phyloP scores from a whole-genome alignment of 2,329 filamentous ascomycete species.

The Arthrobotrys megalospora region DNA sequence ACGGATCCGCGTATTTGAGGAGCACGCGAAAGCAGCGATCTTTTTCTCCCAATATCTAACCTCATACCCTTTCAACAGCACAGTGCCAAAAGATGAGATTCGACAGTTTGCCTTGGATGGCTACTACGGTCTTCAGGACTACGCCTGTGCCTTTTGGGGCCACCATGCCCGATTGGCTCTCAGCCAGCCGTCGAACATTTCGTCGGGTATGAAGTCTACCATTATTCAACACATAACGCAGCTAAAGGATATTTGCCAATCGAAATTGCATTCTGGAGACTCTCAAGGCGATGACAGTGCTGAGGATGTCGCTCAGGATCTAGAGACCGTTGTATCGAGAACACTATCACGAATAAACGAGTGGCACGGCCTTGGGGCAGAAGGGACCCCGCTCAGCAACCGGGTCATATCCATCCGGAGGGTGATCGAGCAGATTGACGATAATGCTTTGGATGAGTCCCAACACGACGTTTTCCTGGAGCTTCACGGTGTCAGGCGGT shows the following conservation, averaged over 20 bases:
- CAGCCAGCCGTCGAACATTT: neutral
- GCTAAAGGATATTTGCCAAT: neutral
- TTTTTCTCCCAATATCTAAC: slow-evolving; percentile 12
- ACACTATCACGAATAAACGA: neutral
- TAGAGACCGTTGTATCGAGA: too few species aligned
- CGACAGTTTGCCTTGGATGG: neutral
- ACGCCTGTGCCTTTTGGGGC: slow-evolving; percentile 14
- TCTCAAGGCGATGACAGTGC: neutral
- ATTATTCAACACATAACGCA: neutral
- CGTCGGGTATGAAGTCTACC: too few species aligned
- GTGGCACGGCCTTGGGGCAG: neutral
- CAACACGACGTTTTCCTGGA: neutral
- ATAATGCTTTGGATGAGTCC: neutral
- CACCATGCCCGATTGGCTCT: neutral
- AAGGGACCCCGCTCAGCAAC: neutral
- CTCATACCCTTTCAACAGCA: neutral
- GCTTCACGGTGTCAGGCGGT: slow-evolving; percentile 5
- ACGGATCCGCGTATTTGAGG: neutral
- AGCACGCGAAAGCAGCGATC: neutral
- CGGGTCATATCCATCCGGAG: neutral
- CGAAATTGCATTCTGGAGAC: too few species aligned
- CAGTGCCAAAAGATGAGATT: neutral
- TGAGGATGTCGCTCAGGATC: too few species aligned
- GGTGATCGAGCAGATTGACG: neutral
- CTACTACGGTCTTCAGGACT: slow-evolving; percentile 16